phyloP scores from a whole-genome alignment of 768 basidiomycete species.

The Lentinula guzmanii region DNA sequence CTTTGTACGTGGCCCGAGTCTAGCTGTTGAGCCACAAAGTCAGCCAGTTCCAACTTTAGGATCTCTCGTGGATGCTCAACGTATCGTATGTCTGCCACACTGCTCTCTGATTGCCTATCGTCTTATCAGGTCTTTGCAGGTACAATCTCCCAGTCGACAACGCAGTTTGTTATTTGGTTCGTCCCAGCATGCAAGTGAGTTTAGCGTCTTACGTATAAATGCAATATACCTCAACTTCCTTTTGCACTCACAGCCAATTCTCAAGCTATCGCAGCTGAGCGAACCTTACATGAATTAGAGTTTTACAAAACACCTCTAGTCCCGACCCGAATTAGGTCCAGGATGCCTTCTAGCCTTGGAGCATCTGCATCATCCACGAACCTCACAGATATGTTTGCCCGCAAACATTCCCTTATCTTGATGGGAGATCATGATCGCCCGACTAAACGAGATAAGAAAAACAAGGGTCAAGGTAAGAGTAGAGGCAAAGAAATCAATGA shows the following conservation, averaged over 20 bases:
- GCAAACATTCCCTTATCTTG: conserved; percentile 36
- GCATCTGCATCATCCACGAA: conserved; percentile 25
- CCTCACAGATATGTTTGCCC: conserved; percentile 54
- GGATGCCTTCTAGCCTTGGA: conserved; percentile 15
- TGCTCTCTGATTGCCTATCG: not conserved
- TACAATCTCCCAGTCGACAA: conserved; percentile 44
- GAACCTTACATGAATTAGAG: conserved; percentile 65
- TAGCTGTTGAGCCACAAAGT: conserved; percentile 15
- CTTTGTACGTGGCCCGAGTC: conserved; percentile 59
- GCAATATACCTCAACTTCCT: conserved; percentile 1
- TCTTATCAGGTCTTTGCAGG: conserved; percentile 22
- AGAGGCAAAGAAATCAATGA: conserved; percentile 40
- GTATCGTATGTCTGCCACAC: conserved; percentile 37
- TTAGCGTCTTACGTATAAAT: conserved; percentile 2
- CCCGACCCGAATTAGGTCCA: conserved; percentile 47
- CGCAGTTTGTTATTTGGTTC: conserved; percentile 46
- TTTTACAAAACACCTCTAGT: conserved; percentile 76
- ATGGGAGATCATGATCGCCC: conserved; percentile 56
- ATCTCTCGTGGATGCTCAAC: conserved; percentile 49
- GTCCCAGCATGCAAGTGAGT: conserved; percentile 26
- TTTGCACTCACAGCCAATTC: conserved; percentile 15
- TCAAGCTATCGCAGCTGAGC: conserved; percentile 51
- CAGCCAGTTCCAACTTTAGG: conserved; percentile 48
- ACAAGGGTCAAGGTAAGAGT: conserved; percentile 28
- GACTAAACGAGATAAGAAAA: conserved; percentile 32